Conservation (phyloP, 2,329 filamentous ascomycete genomes). For the Colletotrichum tropicale region DNA sequence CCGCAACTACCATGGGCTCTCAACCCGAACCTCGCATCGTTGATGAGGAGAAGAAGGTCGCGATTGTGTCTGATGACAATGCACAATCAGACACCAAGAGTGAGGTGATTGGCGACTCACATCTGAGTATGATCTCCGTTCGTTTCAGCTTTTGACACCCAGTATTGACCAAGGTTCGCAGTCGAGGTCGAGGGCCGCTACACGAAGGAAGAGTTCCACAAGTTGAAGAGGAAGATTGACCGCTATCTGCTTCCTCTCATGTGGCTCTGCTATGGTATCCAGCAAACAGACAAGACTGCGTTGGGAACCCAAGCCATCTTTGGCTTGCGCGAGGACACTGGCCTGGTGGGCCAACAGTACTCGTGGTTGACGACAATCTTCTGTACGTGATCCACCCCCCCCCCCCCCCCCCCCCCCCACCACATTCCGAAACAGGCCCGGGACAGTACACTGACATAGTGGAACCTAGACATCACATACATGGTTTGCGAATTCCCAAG, state of each 20-base stretch:
- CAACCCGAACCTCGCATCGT: background rate
- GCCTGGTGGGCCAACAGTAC: conserved; percentile 28
- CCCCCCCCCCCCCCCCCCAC: too few species aligned
- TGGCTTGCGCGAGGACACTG: conserved; percentile 34
- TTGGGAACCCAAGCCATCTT: conserved; percentile 42
- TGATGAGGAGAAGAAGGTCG: conserved; percentile 1
- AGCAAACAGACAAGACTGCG: conserved; percentile 52
- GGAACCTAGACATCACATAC: conserved; percentile 28
- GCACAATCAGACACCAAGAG: conserved; percentile 5
- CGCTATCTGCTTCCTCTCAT: conserved; percentile 50
- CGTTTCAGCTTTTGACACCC: background rate
- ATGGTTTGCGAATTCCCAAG: conserved; percentile 35
- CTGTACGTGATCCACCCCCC: conserved; percentile 23
- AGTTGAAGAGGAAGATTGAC: conserved; percentile 45
- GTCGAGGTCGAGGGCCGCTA: conserved; percentile 26
- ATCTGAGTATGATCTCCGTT: background rate
- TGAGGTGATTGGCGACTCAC: background rate
- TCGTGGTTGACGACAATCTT: conserved; percentile 37
- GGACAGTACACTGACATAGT: background rate
- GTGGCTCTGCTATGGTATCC: conserved; percentile 54
- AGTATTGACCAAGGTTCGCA: background rate
- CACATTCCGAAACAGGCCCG: background rate
- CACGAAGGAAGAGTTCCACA: conserved; percentile 41
- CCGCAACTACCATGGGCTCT: background rate
- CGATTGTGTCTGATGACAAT: background rate